Conservation (phyloP, 768 basidiomycete species). For the Leccinum pellstonianum region DNA sequence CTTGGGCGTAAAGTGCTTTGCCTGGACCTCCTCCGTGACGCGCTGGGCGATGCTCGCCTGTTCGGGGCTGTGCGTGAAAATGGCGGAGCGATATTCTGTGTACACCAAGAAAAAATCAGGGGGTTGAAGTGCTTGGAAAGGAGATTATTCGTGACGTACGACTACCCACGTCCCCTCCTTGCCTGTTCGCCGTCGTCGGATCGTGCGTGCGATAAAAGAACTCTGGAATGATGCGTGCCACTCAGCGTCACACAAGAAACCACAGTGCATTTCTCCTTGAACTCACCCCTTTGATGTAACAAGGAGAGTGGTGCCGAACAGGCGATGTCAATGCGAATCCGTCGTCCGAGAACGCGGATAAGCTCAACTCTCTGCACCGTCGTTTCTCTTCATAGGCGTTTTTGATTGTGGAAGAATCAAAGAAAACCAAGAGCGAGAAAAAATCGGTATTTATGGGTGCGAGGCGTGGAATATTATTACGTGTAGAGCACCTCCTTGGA, state of each 20-base stretch:
- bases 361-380: conserved; percentile 60
- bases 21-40: conserved; percentile 81
- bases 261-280: conserved; percentile 4
- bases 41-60: conserved; percentile 71
- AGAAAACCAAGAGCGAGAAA: neutral
- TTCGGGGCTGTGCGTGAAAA: conserved; percentile 75
- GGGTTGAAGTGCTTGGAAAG: neutral
- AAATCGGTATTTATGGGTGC: conserved; percentile 1
- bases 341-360: conserved; percentile 34
- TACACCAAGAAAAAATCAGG: neutral
- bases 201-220: conserved; percentile 96
- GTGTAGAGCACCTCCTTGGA: neutral
- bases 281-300: conserved; percentile 64
- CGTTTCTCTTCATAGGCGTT: conserved; percentile 51
- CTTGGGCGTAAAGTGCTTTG: conserved; percentile 74
- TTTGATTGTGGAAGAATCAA: conserved; percentile 49
- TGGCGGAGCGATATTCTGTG: conserved; percentile 89
- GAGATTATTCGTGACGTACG: conserved; percentile 48
- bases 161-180: conserved; percentile 74
- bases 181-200: conserved; percentile 78
- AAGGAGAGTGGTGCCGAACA: conserved; percentile 62
- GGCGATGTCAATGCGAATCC: conserved; percentile 59
- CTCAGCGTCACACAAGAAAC: no score
- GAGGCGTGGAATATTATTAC: conserved; percentile 25
- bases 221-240: conserved; percentile 42